phyloP scores from a whole-genome alignment of 148 eudicot genomes.

The Vaccinium corymbosum region DNA sequence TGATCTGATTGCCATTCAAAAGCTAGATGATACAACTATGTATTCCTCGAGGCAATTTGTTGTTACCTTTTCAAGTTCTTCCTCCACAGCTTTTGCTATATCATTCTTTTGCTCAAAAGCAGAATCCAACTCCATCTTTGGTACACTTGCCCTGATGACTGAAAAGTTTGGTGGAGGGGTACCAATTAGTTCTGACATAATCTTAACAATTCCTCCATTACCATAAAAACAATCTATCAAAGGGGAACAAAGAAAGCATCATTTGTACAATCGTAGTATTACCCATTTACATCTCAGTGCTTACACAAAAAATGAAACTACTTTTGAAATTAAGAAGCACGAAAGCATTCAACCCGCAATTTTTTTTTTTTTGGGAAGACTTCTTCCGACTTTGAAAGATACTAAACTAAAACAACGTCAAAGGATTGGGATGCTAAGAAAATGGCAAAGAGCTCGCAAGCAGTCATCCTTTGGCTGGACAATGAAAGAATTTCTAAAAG shows the following conservation, averaged over 20 bases:
- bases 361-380: not conserved
- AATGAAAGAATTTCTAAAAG: not conserved
- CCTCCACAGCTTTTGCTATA: slow-evolving; percentile 41
- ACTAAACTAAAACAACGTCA: not conserved
- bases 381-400: not conserved
- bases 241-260: not conserved
- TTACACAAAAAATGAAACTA: not conserved
- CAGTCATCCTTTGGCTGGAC: not conserved
- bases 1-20: not conserved
- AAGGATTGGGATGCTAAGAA: not conserved
- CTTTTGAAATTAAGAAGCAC: not conserved
- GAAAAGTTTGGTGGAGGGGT: slow-evolving; percentile 11
- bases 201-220: not conserved
- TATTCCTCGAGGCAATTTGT: not conserved
- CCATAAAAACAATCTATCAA: not conserved
- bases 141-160: slow-evolving; percentile 49
- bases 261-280: not conserved
- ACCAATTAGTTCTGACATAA: slow-evolving; percentile 16
- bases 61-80: slow-evolving; percentile 37
- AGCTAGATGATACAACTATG: not conserved
- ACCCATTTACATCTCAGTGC: not conserved
- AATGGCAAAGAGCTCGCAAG: not conserved
- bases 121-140: slow-evolving; percentile 35
- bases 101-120: slow-evolving; percentile 46
- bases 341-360: not conserved